A percentile compares a stretch with the other conserved stretches of the same genome.
Conservation (phyloP, 768 basidiomycete species). For the Hypholoma fasciculare region DNA sequence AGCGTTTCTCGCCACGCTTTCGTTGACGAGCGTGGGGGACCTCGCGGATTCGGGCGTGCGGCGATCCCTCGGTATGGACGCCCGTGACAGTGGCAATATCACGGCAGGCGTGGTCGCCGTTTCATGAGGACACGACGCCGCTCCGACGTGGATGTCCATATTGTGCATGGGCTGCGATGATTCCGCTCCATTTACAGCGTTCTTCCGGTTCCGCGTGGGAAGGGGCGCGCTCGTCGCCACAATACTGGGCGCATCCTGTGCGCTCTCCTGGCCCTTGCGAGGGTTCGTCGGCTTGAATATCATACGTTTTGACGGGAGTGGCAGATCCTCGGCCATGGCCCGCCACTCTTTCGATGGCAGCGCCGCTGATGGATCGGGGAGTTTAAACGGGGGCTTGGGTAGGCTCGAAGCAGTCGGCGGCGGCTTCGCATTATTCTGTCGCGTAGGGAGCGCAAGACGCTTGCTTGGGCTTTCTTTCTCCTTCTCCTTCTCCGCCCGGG, state of each 20-base stretch:
- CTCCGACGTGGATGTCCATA: too few species aligned
- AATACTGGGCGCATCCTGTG: not conserved
- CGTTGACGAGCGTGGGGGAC: not conserved
- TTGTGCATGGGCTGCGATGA: too few species aligned
- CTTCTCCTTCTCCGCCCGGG: not conserved
- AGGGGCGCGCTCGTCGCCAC: not conserved
- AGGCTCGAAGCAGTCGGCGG: not conserved
- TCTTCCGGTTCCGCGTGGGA: not conserved
- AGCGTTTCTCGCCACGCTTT: not conserved
- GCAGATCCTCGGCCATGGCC: not conserved
- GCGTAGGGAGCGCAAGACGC: not conserved
- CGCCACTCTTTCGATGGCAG: slow-evolving; percentile 4
- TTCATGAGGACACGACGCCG: not conserved
- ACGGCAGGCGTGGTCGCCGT: not conserved
- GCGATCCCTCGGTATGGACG: not conserved
- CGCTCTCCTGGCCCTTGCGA: not conserved
- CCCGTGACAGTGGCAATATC: not conserved
- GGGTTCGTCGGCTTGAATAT: slow-evolving; percentile 8
- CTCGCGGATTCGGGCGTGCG: not conserved
- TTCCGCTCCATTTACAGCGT: not conserved
- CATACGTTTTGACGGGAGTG: not conserved
- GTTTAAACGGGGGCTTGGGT: not conserved
- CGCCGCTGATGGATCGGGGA: slow-evolving; percentile 2
- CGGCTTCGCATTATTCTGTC: not conserved
- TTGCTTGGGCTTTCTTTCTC: too few species aligned